Evolutionary conservation across 352 stramenopile species (phyloP).

Genomic region (Pythium aphanidermatum): DNA sequence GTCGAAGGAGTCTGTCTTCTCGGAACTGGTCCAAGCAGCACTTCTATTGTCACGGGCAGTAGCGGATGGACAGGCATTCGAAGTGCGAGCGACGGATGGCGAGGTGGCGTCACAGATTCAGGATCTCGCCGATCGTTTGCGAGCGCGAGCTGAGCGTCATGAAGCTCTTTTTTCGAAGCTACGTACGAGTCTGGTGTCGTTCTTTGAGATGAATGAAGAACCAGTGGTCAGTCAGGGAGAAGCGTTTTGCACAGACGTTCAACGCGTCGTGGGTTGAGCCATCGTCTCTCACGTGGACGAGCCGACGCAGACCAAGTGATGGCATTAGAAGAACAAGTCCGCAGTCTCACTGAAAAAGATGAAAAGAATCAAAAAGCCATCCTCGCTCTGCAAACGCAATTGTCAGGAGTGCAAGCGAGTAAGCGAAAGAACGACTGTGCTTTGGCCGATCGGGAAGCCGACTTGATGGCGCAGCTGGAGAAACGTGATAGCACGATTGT

Average conservation of each 20-base stretch:
- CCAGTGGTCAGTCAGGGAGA: neutral
- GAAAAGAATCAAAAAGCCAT: conserved; percentile 17
- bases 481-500: conserved; percentile 23
- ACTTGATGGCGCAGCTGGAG: conserved; percentile 22
- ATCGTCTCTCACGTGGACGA: conserved; percentile 12
- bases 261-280: conserved; percentile 12
- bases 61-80: neutral
- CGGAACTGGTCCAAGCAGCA: conserved; percentile 16
- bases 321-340: conserved; percentile 5
- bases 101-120: conserved; percentile 21
- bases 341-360: conserved; percentile 1
- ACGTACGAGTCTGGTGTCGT: conserved; percentile 18
- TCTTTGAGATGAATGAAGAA: conserved; percentile 22
- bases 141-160: neutral
- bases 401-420: conserved; percentile 18
- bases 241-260: neutral
- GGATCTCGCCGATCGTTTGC: conserved; percentile 12
- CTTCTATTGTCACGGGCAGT: conserved; percentile 11
- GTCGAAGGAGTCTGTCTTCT: conserved; percentile 8
- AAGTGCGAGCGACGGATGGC: conserved; percentile 9
- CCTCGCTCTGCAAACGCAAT: conserved; percentile 18
- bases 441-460: conserved; percentile 20
- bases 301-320: conserved; percentile 3
- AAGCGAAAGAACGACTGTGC: conserved; percentile 20
- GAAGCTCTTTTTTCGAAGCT: conserved; percentile 7